These are phyloP conservation scores for Akanthomyces muscarius DNA, from an alignment of 2,329 filamentous ascomycete genomes.

Conservation along the genomic window DNA sequence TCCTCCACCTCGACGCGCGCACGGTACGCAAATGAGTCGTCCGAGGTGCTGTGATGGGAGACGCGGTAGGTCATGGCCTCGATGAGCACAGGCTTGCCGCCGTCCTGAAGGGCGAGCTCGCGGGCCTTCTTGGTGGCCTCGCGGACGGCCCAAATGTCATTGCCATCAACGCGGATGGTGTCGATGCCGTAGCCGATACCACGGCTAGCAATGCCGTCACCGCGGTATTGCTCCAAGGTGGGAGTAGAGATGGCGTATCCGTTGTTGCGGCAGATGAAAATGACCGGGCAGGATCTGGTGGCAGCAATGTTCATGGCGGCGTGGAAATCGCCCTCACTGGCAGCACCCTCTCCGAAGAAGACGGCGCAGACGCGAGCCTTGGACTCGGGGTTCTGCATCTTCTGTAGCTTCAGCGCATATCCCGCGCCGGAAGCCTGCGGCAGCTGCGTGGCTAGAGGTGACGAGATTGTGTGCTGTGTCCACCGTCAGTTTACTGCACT, in stretches of 20 bases:
- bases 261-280: slow-evolving; percentile 92
- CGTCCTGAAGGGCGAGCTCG: slow-evolving; percentile 70
- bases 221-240: slow-evolving; percentile 84
- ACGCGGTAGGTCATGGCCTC: slow-evolving; percentile 99
- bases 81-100: slow-evolving; percentile 79
- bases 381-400: slow-evolving; percentile 63
- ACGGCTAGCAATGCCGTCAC: slow-evolving; percentile 83
- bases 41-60: slow-evolving; percentile 92
- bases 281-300: slow-evolving; percentile 77
- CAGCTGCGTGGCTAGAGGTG: slow-evolving; percentile 81
- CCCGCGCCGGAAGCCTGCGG: slow-evolving; percentile 84
- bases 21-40: slow-evolving; percentile 95
- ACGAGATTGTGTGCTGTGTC: slow-evolving; percentile 71
- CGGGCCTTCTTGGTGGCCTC: slow-evolving; percentile 76
- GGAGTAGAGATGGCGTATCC: slow-evolving; percentile 89
- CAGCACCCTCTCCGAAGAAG: slow-evolving; percentile 89
- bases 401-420: slow-evolving; percentile 81
- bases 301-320: slow-evolving; percentile 88
- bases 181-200: slow-evolving; percentile 92
- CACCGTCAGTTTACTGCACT: slow-evolving; percentile 4
- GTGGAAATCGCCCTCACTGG: slow-evolving; percentile 89
- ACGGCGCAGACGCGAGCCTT: slow-evolving; percentile 69
- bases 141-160: slow-evolving; percentile 85
- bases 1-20: slow-evolving; percentile 91
- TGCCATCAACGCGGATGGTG: slow-evolving; percentile 88